These are phyloP conservation scores for Arabidopsis suecica DNA, from an alignment of 345 rosid genomes.

Conservation along the genomic window DNA sequence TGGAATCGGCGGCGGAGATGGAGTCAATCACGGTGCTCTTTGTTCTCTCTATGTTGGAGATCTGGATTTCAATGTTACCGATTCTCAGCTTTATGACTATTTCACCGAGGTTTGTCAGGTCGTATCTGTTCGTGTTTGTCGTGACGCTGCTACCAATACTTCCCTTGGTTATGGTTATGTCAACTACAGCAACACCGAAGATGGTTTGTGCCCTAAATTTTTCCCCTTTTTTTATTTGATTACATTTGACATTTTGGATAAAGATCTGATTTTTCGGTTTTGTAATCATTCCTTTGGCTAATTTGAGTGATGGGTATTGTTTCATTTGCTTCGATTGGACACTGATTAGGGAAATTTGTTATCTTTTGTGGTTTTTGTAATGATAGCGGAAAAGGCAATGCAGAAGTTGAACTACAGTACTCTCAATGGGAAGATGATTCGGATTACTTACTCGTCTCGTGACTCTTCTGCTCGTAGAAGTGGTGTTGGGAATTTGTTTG, in stretches of 20 bases:
- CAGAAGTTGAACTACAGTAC: conserved; percentile 68
- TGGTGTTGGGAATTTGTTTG: conserved; percentile 76
- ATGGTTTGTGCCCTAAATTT: conserved; percentile 51
- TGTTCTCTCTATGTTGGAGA: conserved; percentile 82
- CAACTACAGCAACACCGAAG: conserved; percentile 71
- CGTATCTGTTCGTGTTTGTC: conserved; percentile 74
- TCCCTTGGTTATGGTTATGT: conserved; percentile 97
- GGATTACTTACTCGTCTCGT: conserved; percentile 85
- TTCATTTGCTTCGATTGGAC: neutral
- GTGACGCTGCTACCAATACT: conserved; percentile 64
- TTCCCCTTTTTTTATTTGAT: neutral
- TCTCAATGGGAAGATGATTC: conserved; percentile 75
- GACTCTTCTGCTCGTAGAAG: conserved; percentile 77
- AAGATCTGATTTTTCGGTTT: neutral
- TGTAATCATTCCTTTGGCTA: neutral
- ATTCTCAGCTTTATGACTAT: conserved; percentile 72
- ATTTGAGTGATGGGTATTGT: conserved; percentile 34
- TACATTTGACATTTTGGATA: neutral
- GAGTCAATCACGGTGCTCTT: conserved; percentile 49
- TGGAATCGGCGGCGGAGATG: conserved; percentile 31
- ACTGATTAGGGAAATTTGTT: neutral
- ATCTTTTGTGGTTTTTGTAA: neutral
- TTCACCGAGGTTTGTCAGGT: conserved; percentile 64
- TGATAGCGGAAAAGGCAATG: conserved; percentile 84
- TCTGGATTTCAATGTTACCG: conserved; percentile 68